Conservation (phyloP, 345 rosid genomes). For the Moringa oleifera region DNA sequence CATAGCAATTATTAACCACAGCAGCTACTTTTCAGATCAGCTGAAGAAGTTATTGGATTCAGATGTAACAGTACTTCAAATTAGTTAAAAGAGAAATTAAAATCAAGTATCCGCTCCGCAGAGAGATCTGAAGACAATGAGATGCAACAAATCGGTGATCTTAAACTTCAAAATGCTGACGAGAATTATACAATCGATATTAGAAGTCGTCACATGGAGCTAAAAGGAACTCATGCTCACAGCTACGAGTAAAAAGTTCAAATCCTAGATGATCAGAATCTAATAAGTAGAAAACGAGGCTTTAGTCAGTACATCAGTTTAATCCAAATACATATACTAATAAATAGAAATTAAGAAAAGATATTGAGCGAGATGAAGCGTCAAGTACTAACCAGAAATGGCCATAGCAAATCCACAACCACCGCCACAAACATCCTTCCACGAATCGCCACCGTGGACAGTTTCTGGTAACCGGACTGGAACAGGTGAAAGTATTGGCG, state of each 20-base stretch:
- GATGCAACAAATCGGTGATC: too few species aligned
- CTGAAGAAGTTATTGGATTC: too few species aligned
- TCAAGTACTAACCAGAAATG: slow-evolving; percentile 49
- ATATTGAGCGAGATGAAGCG: background rate
- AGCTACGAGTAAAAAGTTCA: background rate
- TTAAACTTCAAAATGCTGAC: background rate
- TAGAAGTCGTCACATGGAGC: too few species aligned
- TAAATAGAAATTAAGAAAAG: background rate
- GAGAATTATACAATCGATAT: background rate
- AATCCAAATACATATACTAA: background rate
- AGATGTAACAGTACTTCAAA: too few species aligned
- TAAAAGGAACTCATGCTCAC: background rate
- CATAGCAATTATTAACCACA: too few species aligned
- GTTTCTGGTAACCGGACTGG: slow-evolving; percentile 27
- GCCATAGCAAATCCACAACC: slow-evolving; percentile 92
- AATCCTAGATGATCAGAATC: background rate
- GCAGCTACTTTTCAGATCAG: too few species aligned
- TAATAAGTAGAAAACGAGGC: background rate
- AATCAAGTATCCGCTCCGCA: too few species aligned
- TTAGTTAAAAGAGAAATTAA: too few species aligned
- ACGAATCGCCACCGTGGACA: slow-evolving; percentile 33
- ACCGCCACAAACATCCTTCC: slow-evolving; percentile 75
- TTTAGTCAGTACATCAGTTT: background rate
- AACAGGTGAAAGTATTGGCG: slow-evolving; percentile 52
- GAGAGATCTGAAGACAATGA: too few species aligned